Evolutionary conservation across 345 rosid species (phyloP), one percentile per base, ranked within the genome.

Genomic region (Dimocarpus longan): DNA sequence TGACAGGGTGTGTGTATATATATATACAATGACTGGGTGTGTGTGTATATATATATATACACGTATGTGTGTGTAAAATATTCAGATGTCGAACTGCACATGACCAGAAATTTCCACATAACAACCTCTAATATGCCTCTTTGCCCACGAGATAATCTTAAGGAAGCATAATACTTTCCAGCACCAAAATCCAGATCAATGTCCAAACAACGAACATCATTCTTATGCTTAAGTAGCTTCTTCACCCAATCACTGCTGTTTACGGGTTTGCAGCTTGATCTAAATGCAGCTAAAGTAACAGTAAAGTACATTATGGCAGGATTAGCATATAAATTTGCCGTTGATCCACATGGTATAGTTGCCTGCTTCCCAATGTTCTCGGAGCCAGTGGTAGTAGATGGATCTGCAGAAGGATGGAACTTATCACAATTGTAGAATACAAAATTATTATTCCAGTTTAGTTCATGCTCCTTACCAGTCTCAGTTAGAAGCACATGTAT

Each of bases 61-160:
- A 5, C 46, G 48, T 4, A 5, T 10, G 32, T n/a, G 52, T 48
- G 11, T 32, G 59, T 28, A 26, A 24, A 19, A 15, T 4, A 12
- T 50, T 43, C 21, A 59, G 10, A 54, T 16, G 37, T 40, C 21
- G 40, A 64, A 39, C 8, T n/a, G 54, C 56, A 48, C 6, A 76
- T 42, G 76, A 52, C 68, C 68, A 28, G 73, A 74, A 15, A 75
- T 37, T 56, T 63, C 71, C 19, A 71, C 68, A 80, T 62, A 76
- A 85, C 84, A 80, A 93, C 98, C 98, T 95, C 97, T 82, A 95
- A 84, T 82, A 88, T 88, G 89, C 98, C 98, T 81, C 80, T 86
- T 76, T 81, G 76, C 70, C 98, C 98, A 80, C 97, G 93, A 76
- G 92, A 91, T 87, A 95, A 81, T 84, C 97, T 87, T 78, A 95